Percentiles rank a stretch among this genome's conserved stretches.
phyloP scores from a whole-genome alignment of 2,329 filamentous ascomycete genomes.

The Pseudocercospora pini-densiflorae region DNA sequence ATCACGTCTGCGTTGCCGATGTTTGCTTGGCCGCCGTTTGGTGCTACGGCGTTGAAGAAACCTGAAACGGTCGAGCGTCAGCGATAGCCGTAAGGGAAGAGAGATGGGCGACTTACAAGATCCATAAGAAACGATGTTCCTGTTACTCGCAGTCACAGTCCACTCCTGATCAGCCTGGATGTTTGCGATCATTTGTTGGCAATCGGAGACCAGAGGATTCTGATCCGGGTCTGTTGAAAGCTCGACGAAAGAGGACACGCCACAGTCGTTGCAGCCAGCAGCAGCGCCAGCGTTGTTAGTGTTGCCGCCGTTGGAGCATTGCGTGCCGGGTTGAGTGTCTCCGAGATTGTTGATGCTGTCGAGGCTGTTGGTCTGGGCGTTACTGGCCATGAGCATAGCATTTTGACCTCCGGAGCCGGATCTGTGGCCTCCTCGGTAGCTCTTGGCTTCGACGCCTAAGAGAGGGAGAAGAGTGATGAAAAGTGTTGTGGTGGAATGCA shows the following conservation, averaged over 20 bases:
- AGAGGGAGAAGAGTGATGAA: conserved; percentile 14
- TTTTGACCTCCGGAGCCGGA: background rate
- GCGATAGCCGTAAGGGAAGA: background rate
- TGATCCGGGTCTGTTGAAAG: background rate
- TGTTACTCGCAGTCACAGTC: background rate
- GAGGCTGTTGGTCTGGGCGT: background rate
- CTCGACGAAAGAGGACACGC: conserved; percentile 16
- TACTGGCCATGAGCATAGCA: background rate
- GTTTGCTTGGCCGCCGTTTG: conserved; percentile 1
- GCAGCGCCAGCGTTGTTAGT: conserved; percentile 13
- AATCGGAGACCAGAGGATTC: conserved; percentile 13
- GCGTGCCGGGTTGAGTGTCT: background rate
- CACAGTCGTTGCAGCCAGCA: conserved; percentile 20
- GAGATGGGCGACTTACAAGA: conserved; percentile 17
- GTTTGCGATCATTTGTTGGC: conserved; percentile 8
- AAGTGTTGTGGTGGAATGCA: conserved; percentile 11
- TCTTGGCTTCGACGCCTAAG: conserved; percentile 9
- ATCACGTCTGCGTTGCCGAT: conserved; percentile 21
- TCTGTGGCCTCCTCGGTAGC: background rate
- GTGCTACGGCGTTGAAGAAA: conserved; percentile 14
- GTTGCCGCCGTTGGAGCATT: background rate
- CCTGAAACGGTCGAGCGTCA: conserved; percentile 7
- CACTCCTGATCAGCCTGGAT: conserved; percentile 18
- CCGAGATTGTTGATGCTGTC: background rate
- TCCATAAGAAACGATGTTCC: conserved; percentile 1